Conservation (phyloP, 2,329 filamentous ascomycete species). For the Phialophora macrospora region DNA sequence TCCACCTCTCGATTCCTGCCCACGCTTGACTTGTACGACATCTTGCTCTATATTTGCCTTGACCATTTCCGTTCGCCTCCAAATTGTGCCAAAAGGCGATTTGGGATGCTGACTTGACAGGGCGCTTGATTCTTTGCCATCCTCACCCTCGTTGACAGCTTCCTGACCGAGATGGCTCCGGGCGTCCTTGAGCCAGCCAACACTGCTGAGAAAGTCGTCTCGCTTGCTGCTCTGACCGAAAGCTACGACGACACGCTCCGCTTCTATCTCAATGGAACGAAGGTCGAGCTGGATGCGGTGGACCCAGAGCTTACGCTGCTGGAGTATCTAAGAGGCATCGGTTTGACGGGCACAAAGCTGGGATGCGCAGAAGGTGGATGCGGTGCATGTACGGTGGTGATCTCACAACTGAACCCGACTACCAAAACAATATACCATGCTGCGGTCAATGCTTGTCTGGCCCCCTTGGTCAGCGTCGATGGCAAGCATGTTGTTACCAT, state of each 20-base stretch:
- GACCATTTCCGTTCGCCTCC: not conserved
- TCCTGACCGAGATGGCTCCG: constrained; percentile 58
- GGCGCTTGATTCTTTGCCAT: not conserved
- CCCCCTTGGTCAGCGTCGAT: constrained; percentile 88
- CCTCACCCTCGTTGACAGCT: not conserved
- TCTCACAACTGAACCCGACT: constrained; percentile 91
- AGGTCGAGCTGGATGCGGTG: constrained; percentile 79
- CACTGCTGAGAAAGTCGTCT: constrained; percentile 50
- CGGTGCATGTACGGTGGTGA: constrained; percentile 90
- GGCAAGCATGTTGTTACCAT: constrained; percentile 98
- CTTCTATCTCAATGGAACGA: constrained; percentile 95
- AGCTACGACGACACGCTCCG: constrained; percentile 83
- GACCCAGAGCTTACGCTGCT: constrained; percentile 91
- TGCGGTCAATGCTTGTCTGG: constrained; percentile 93
- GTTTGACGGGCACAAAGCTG: constrained; percentile 92
- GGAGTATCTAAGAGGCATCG: constrained; percentile 90
- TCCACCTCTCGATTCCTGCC: not conserved
- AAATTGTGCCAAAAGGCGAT: constrained; percentile 1
- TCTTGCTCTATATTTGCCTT: constrained; percentile 4
- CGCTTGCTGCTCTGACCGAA: constrained; percentile 69
- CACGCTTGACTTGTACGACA: not conserved
- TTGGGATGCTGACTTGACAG: constrained; percentile 30
- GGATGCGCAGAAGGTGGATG: constrained; percentile 97
- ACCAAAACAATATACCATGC: constrained; percentile 94
- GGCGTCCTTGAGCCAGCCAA: constrained; percentile 57